Evolutionary conservation across 1,284 basidiomycete species (phyloP), one percentile per base, ranked within the genome.

Genomic region (Xerocomus nothofagi): DNA sequence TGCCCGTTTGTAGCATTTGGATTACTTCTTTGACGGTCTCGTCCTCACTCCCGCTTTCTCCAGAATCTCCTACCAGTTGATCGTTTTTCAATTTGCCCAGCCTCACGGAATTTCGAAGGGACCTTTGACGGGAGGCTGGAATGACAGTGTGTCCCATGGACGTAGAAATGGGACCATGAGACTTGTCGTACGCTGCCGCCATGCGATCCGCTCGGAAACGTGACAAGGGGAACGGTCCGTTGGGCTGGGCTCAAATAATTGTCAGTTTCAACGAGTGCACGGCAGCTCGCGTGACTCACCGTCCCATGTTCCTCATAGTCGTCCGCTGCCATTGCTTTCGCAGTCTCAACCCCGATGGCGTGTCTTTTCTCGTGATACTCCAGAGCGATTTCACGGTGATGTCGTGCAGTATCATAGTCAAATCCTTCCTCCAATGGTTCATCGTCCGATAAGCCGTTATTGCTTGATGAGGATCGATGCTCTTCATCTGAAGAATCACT

Each of bases 311-410:
- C 72, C 33, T 73, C 74, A 44, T 74, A 53, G 18, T 66, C 66
- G 17, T 72, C 68, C 10, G 71, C 70, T 47, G 71, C 71, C 71
- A 86, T 73, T 6, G 75, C 79, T 33, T 71, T 69, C 11, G 76
- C 69, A 32, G 78, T 75, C 40, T 77, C 77, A 29, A 75, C 68
- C 1, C 81, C 80, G 39, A 89, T 74, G 12, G 70, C 72, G 17
- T 68, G 70, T 44, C 85, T 79, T 60, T 82, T 84, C 55, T 75
- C 70, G 61, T 85, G 76, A 61, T 90, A 89, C 51, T 81, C 81
- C 32, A 88, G 60, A n/a, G 83, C 82, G 53, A 89, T 76, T 62
- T 88, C 86, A 26, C 86, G 81, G 54, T 88, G 85, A 58, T 85
- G 81, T 41, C 72, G 77, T 21, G 79, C 84, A 47, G 71, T 75